phyloP scores from a whole-genome alignment of 306 rosid species.

The Quercus engelmannii region DNA sequence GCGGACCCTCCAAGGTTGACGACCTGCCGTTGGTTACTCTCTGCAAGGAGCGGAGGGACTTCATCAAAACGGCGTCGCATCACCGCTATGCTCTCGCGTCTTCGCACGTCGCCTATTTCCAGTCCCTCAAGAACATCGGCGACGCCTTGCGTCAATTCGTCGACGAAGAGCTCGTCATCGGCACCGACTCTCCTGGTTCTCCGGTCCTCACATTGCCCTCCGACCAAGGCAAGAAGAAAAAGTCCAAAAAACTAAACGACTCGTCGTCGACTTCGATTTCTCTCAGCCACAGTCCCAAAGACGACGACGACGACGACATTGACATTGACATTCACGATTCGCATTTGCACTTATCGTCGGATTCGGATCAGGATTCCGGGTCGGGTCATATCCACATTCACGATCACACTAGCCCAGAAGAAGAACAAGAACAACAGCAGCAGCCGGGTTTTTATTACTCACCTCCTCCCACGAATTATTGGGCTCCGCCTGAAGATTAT shows the following conservation, averaged over 20 bases:
- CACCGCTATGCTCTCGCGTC: conserved; percentile 89
- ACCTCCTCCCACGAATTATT: no score
- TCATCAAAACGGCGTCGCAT: conserved; percentile 70
- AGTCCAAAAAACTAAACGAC: background rate
- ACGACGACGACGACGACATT: no score
- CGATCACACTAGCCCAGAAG: conserved; percentile 46
- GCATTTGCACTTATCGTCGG: conserved; percentile 67
- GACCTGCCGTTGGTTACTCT: conserved; percentile 79
- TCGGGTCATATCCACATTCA: conserved; percentile 55
- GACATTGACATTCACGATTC: conserved; percentile 43
- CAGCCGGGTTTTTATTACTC: no score
- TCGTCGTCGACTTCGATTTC: conserved; percentile 58
- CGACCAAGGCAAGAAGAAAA: conserved; percentile 31
- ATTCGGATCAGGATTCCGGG: conserved; percentile 50
- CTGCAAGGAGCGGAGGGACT: conserved; percentile 67
- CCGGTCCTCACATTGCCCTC: conserved; percentile 92
- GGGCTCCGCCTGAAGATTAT: background rate
- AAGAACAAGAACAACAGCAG: background rate
- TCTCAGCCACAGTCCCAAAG: conserved; percentile 15
- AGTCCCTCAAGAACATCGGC: conserved; percentile 70
- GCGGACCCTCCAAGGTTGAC: conserved; percentile 79
- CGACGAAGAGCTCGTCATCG: conserved; percentile 66
- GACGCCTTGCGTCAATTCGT: conserved; percentile 71
- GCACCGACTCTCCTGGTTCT: conserved; percentile 45
- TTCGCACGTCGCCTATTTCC: conserved; percentile 80